A percentile compares a stretch with the other conserved stretches of the same genome.
phyloP scores from a whole-genome alignment of 257 asterid species.

The Capsicum pubescens region DNA sequence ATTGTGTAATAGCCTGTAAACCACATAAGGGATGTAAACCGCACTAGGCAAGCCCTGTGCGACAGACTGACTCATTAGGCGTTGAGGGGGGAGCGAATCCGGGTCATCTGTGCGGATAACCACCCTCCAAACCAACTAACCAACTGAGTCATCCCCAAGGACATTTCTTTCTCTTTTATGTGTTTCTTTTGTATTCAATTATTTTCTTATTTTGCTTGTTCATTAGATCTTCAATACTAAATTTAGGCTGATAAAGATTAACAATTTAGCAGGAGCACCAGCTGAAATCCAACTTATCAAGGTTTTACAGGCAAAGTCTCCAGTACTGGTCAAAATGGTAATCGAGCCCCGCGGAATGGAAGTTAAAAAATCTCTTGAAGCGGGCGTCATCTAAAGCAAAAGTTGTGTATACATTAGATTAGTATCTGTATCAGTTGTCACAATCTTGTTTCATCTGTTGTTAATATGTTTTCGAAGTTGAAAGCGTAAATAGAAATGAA shows the following conservation, averaged over 20 bases:
- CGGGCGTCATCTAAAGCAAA: background rate
- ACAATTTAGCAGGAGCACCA: background rate
- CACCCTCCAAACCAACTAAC: too few relatives aligned
- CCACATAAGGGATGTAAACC: too few relatives aligned
- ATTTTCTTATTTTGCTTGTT: background rate
- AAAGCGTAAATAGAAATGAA: background rate
- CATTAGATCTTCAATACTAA: background rate
- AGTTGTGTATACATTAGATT: background rate
- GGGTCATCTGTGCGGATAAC: too few relatives aligned
- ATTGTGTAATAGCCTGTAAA: too few relatives aligned
- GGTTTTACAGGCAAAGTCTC: background rate
- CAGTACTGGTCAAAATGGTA: background rate
- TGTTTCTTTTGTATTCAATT: background rate
- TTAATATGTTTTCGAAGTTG: background rate
- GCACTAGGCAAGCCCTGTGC: too few relatives aligned
- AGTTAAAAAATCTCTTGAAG: background rate
- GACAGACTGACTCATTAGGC: too few relatives aligned
- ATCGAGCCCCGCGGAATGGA: background rate
- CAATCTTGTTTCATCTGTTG: background rate
- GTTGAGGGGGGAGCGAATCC: too few relatives aligned
- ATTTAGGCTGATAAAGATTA: background rate
- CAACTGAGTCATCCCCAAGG: too few relatives aligned
- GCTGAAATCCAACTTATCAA: constrained; percentile 5
- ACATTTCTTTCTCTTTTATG: background rate
- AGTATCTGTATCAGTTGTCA: background rate